Evolutionary conservation across 2,329 filamentous ascomycete species (phyloP).

Genomic region (Neurospora crassa): DNA sequence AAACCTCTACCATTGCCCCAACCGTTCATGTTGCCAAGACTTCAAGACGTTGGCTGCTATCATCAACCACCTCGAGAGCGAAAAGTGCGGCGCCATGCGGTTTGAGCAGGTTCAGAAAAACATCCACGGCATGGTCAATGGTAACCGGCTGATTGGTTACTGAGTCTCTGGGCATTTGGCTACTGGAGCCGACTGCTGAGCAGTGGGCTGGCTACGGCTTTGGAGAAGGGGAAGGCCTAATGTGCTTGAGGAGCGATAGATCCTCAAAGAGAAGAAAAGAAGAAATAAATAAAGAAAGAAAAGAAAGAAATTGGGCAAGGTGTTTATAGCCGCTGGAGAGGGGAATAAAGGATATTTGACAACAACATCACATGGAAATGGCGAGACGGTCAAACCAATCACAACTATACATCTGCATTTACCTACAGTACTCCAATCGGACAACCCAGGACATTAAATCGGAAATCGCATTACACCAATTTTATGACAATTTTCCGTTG

Average conservation of each 20-base stretch:
- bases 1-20: constrained; percentile 31
- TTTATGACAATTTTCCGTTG: not conserved
- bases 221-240: not conserved
- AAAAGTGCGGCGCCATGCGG: constrained; percentile 29
- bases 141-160: constrained; percentile 12
- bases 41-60: constrained; percentile 30
- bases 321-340: no score
- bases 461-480: not conserved
- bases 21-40: constrained; percentile 24
- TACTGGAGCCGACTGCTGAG: not conserved
- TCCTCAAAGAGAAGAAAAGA: no score
- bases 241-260: not conserved
- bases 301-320: no score
- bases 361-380: not conserved
- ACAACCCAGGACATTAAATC: not conserved
- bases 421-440: not conserved
- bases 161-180: not conserved
- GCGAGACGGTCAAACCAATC: not conserved
- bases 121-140: constrained; percentile 14
- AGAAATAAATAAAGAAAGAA: no score
- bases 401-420: not conserved
- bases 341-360: not conserved
- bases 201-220: not conserved
- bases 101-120: constrained; percentile 27
- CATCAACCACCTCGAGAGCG: constrained; percentile 35